Base-by-base conservation (phyloP, 2,329 filamentous ascomycete species). In the Chaetoscypha palmicola region DNA sequence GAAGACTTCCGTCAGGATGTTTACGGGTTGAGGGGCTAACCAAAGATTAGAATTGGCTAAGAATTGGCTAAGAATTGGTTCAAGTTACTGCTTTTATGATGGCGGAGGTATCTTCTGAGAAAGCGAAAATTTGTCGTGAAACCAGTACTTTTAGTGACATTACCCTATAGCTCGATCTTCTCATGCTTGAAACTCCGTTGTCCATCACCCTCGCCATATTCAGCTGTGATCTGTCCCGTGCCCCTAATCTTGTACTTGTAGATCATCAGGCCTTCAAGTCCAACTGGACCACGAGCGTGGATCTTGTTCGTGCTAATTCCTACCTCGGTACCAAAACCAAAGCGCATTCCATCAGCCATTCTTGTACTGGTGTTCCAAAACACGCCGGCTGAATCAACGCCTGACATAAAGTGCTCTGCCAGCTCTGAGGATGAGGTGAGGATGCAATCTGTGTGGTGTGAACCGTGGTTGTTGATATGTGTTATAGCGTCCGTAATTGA, bases 261-360 rank as follows among this genome's bases (percentile, higher is more conserved):
- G 50, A 97, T 97, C 62, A 88, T 95, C 63, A 98, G 67, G 1
- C 92, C 92, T 61, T 97, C 92, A 41, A 98, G 69, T 1, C 92
- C 92, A 4, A 98, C 92, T 0, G 92, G 92, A 0, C 92, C 92
- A 39, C 92, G 74, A 1, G 87, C 86, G 63, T 98, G 92, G 52
- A 98, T 95, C 72, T 97, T 98, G 72, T 96, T 98, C 38, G 92
- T 98, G 68, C 86, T 94, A 66, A 98, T 97, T 43, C 92, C 92
- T 19, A 98, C 92, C 68, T 98, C 92, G 0, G 92, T 97, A 37
- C 92, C 92, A 66, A 98, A 98, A 5, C 92, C 92, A 63, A 94
- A 97, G 32, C 92, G 77, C 85, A 94, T 96, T 5, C 92, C 92
- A 64, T 98, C 92, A 4, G 90, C 89, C 68, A 98, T 91, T 39